These are phyloP conservation scores for Cutaneotrichosporon curvatum DNA, from an alignment of 1,284 basidiomycete genomes.

Conservation along the genomic window DNA sequence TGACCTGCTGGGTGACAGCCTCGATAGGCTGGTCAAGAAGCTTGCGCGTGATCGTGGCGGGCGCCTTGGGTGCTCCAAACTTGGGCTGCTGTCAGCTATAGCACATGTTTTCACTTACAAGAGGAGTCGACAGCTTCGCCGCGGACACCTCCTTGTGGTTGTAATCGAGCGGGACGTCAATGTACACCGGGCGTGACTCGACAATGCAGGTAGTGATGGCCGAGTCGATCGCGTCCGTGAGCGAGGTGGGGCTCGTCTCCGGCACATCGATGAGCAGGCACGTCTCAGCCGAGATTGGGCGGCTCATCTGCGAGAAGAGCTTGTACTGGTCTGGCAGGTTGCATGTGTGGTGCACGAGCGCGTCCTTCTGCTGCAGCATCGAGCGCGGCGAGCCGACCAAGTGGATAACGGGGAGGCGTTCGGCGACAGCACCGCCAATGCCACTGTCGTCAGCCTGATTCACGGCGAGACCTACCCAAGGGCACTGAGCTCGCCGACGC, in stretches of 20 bases:
- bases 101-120: constrained; percentile 2
- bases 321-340: constrained; percentile 12
- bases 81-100: constrained; percentile 2
- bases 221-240: constrained; percentile 64
- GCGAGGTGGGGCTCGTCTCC: constrained; percentile 48
- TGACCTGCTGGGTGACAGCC: constrained; percentile 57
- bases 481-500: constrained; percentile 75
- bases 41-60: not conserved
- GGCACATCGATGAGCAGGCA: constrained; percentile 53
- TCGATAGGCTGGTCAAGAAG: constrained; percentile 3
- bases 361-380: constrained; percentile 67
- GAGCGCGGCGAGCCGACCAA: constrained; percentile 80
- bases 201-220: constrained; percentile 58
- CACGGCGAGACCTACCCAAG: constrained; percentile 29
- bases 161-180: constrained; percentile 79
- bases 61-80: constrained; percentile 4
- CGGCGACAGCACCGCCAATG: constrained; percentile 55
- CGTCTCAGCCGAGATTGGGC: constrained; percentile 69
- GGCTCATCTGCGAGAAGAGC: constrained; percentile 58
- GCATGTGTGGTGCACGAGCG: constrained; percentile 50
- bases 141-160: constrained; percentile 57
- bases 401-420: constrained; percentile 86
- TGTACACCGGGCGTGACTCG: constrained; percentile 76
- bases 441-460: constrained; percentile 29
- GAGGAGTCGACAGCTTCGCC: constrained; percentile 3